Evolutionary conservation across 2,329 filamentous ascomycete genomes (phyloP).

Genomic region (Fusarium devonianum): DNA sequence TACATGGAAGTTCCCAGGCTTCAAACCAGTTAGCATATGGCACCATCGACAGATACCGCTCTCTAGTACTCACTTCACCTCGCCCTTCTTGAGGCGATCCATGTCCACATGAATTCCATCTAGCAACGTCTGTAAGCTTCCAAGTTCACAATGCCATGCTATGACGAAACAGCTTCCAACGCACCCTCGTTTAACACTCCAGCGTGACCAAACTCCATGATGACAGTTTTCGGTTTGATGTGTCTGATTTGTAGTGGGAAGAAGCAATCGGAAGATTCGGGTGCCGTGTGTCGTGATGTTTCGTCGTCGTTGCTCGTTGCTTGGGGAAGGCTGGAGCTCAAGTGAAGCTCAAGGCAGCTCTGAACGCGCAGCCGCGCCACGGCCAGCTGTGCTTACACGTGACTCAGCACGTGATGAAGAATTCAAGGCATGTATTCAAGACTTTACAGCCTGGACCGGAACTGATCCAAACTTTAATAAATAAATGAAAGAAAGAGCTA

Average conservation of each 20-base stretch:
- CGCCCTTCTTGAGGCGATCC: constrained; percentile 97
- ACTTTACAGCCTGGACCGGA: too few species aligned
- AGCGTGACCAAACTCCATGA: constrained; percentile 69
- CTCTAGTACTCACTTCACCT: constrained; percentile 83
- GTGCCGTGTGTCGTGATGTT: constrained; percentile 33
- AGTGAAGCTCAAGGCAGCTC: constrained; percentile 56
- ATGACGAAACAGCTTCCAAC: constrained; percentile 38
- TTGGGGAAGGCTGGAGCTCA: constrained; percentile 48
- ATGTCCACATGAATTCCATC: constrained; percentile 99
- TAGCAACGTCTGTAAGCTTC: constrained; percentile 50
- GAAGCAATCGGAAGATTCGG: constrained; percentile 7
- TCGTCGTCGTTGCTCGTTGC: constrained; percentile 38
- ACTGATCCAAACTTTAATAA: too few species aligned
- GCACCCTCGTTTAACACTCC: constrained; percentile 71
- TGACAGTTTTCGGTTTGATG: constrained; percentile 12
- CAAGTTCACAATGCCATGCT: constrained; percentile 21
- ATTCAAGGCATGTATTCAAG: not conserved
- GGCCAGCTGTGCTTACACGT: constrained; percentile 15
- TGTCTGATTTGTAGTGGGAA: not conserved
- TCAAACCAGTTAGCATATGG: constrained; percentile 44
- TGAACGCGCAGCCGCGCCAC: constrained; percentile 52
- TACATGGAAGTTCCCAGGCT: constrained; percentile 98
- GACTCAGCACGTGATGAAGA: constrained; percentile 23
- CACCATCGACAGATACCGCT: not conserved
- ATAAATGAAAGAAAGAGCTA: too few species aligned